Conservation (phyloP, 305 asterid species). For the Ajuga reptans region DNA sequence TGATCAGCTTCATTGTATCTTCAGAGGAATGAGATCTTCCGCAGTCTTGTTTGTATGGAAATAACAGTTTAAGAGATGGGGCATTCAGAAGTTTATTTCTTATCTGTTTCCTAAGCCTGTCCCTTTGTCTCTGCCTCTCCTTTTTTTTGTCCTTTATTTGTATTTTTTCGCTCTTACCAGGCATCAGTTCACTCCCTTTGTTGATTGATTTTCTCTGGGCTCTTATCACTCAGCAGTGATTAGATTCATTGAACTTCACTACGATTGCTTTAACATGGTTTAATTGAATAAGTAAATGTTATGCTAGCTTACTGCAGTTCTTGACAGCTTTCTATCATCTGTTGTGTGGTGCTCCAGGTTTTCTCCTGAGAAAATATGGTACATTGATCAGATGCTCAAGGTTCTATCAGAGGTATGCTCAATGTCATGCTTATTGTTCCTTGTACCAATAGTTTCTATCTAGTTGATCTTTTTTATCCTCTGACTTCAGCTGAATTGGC, state of each 20-base stretch:
- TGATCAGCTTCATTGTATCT: not conserved
- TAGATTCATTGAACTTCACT: constrained; percentile 17
- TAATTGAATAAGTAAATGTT: constrained; percentile 14
- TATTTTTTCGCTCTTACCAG: not conserved
- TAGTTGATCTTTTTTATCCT: not conserved
- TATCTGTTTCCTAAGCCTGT: not conserved
- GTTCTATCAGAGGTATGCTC: constrained; percentile 79
- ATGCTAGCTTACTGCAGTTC: constrained; percentile 25
- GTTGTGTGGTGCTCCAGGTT: constrained; percentile 55
- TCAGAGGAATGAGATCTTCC: not conserved
- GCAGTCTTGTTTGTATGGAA: not conserved
- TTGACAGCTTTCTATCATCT: constrained; percentile 28
- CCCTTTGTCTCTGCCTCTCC: not conserved
- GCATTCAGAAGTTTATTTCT: not conserved
- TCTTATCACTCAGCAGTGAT: constrained; percentile 13
- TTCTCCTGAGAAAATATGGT: constrained; percentile 92
- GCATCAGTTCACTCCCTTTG: not conserved
- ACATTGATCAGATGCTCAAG: constrained; percentile 95
- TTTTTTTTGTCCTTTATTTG: not conserved
- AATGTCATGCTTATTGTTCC: constrained; percentile 7
- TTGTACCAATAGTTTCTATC: not conserved
- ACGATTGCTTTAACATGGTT: constrained; percentile 19
- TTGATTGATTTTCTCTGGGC: constrained; percentile 10
- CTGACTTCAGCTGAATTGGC: too few species aligned
- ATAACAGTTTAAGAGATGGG: not conserved